These are phyloP conservation scores for Bifiguratus adelaidae DNA, from an alignment of 192 early-diverging fungal species.

Conservation along the genomic window DNA sequence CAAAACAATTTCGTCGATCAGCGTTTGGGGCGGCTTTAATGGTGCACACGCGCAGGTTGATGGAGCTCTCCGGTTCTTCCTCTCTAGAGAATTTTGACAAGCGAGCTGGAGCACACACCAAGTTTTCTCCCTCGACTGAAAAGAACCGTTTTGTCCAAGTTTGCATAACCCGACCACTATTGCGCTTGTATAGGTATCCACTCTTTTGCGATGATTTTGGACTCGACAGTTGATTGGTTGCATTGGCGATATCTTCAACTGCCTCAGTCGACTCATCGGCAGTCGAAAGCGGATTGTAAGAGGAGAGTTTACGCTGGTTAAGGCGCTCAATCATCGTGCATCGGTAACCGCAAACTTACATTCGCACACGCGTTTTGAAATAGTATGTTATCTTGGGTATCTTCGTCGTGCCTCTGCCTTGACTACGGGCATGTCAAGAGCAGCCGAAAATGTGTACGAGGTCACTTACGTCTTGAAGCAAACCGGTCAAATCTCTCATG, in stretches of 20 bases:
- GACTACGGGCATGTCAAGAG: constrained; percentile 4
- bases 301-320: too few species aligned
- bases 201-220: too few species aligned
- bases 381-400: constrained; percentile 6
- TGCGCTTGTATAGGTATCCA: constrained; percentile 79
- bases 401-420: constrained; percentile 18
- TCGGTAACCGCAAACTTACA: too few species aligned
- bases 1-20: constrained; percentile 72
- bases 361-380: constrained; percentile 18
- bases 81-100: constrained; percentile 19
- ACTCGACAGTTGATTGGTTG: too few species aligned
- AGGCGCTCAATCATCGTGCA: too few species aligned
- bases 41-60: constrained; percentile 68
- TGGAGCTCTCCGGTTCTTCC: constrained; percentile 38
- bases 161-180: constrained; percentile 58
- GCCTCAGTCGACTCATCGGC: too few species aligned
- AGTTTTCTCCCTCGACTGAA: constrained; percentile 46
- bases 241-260: too few species aligned
- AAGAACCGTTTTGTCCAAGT: constrained; percentile 76
- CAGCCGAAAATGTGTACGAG: neutral
- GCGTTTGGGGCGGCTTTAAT: constrained; percentile 46
- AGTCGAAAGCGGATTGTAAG: too few species aligned
- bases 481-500: constrained; percentile 65
- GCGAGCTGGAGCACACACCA: constrained; percentile 28
- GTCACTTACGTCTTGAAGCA: constrained; percentile 31